Conservation (phyloP, 768 basidiomycete genomes). For the Boletus subcaerulescens region DNA sequence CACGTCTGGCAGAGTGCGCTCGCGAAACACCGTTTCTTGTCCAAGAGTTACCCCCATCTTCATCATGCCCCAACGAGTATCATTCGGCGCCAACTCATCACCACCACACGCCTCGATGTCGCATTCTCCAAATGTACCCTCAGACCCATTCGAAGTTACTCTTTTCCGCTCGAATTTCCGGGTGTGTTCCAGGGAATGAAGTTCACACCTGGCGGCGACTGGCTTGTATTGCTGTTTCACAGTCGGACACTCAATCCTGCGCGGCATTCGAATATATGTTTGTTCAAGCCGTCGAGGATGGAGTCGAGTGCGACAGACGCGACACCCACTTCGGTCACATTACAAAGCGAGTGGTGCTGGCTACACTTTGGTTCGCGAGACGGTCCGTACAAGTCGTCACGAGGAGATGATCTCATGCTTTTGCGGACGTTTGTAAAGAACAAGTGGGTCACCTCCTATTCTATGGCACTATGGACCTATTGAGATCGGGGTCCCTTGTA, state of each 20-base stretch:
- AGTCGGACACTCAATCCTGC: conserved; percentile 29
- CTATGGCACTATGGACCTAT: neutral
- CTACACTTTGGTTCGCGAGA: conserved; percentile 19
- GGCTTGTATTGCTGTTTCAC: conserved; percentile 32
- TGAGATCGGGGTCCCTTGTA: neutral
- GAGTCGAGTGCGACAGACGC: neutral
- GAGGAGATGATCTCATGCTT: conserved; percentile 28
- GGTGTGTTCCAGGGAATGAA: conserved; percentile 31
- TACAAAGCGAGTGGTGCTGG: conserved; percentile 33
- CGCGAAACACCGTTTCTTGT: conserved; percentile 21
- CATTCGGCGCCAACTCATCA: conserved; percentile 26
- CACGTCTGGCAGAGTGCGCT: conserved; percentile 29
- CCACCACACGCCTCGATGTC: conserved; percentile 21
- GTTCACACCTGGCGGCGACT: conserved; percentile 29
- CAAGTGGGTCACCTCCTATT: conserved; percentile 12
- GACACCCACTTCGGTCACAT: conserved; percentile 16
- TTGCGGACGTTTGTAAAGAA: conserved; percentile 28
- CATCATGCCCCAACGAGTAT: conserved; percentile 11
- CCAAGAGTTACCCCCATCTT: conserved; percentile 27
- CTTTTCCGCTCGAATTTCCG: conserved; percentile 30
- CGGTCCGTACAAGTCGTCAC: conserved; percentile 31
- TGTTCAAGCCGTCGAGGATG: conserved; percentile 20
- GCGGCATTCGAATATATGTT: conserved; percentile 29
- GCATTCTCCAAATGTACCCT: conserved; percentile 16
- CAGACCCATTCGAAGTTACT: conserved; percentile 19